These are phyloP conservation scores for Colletotrichum eleusines DNA, from an alignment of 2,329 filamentous ascomycete species.

Conservation along the genomic window DNA sequence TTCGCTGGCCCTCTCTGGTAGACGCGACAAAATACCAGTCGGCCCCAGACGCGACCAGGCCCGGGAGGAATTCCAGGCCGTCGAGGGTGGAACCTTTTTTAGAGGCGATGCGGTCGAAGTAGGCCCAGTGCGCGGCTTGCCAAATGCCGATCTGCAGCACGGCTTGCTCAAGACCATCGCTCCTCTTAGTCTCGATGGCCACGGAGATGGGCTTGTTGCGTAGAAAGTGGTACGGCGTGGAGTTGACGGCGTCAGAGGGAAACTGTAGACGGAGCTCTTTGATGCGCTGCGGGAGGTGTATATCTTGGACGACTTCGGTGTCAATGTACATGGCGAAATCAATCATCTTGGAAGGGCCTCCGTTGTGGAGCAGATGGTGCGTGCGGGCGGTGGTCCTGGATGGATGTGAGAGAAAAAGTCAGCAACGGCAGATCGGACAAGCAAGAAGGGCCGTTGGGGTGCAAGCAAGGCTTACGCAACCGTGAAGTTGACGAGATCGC, in stretches of 20 bases:
- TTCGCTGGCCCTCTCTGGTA: neutral
- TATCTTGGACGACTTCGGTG: neutral
- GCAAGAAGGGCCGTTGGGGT: neutral
- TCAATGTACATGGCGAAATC: neutral
- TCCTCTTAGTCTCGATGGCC: neutral
- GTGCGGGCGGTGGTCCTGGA: neutral
- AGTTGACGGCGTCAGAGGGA: neutral
- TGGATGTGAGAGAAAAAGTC: neutral
- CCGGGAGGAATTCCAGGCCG: conserved; percentile 1
- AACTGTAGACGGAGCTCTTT: neutral
- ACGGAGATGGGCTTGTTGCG: neutral
- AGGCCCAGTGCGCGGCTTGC: neutral
- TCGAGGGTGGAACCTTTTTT: neutral
- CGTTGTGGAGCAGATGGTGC: neutral
- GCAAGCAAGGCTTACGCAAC: neutral
- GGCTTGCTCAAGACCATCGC: neutral
- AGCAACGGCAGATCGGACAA: neutral
- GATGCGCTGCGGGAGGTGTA: neutral
- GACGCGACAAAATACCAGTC: conserved; percentile 10
- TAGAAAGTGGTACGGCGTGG: neutral
- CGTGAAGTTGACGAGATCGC: neutral
- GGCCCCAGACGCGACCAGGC: neutral
- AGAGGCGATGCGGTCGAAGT: neutral
- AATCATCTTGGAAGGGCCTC: conserved; percentile 1
- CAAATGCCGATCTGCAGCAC: conserved; percentile 1